Base-by-base conservation (phyloP, 2,329 filamentous ascomycete species). In the Neurospora sp. region DNA sequence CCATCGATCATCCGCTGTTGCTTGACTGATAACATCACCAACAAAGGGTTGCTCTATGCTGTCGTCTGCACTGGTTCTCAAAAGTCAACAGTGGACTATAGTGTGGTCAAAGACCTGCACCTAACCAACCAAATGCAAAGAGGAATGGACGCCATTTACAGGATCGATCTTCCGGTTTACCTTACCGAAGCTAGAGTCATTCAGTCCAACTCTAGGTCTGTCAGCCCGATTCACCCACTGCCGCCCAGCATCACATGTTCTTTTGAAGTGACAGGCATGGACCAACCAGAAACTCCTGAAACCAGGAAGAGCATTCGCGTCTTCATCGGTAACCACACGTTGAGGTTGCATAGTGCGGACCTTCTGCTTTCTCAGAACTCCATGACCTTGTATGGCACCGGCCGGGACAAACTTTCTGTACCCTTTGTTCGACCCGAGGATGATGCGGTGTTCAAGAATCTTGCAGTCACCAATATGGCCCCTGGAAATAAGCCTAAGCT, bases 1-100 rank as follows among this genome's bases (percentile, higher is more conserved):
- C 96, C 96, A 6, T 93, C 93, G 38, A 97, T 99, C 74, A 92
- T 98, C 70, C 91, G 96, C 72, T 99, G 96, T 82, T 98, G 96
- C 94, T 84, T 98, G 75, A 95, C 92, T 36, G 91, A 90, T 42
- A 90, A 93, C 76, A 98, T 97, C 81, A 95, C 93, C 15, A 95
- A 97, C 78, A 90, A 91, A 73, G 91, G 93, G 10, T 86, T 98
- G 17, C 84, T 97, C 5, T 98, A 98, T 78, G 96, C 94, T 42
- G 94, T 93, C 40, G 85, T 98, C 2, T 98, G 96, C 79, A 95
- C 93, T 2, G 96, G 95, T 1, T 97, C 96, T 5, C 93, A 94
- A 79, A 90, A 89, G 75, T 98, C 96, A 1, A 89, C 89, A n/a
- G 82, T 99, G 66, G 91, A 96, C 70, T 85, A 87, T 74, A 87